Percentiles rank a stretch among this genome's conserved stretches.
These are phyloP conservation scores for Candida insectorum DNA, from an alignment of 805 yeast genomes.

Conservation along the genomic window DNA sequence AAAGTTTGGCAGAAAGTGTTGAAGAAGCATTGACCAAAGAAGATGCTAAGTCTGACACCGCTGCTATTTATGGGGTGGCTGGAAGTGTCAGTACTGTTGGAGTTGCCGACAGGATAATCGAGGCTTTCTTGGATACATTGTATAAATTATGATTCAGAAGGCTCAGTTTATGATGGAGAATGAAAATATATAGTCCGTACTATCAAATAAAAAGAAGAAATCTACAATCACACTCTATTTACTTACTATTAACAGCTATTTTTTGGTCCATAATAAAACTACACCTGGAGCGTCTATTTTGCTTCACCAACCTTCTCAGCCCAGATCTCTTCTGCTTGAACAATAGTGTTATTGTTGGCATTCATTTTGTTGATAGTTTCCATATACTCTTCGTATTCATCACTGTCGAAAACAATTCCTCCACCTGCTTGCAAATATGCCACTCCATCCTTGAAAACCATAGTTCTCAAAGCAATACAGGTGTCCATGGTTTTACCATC, in stretches of 20 bases:
- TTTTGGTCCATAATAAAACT: no score
- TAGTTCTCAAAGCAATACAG: conserved; percentile 94
- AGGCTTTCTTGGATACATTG: conserved; percentile 76
- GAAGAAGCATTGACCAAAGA: conserved; percentile 29
- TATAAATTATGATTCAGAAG: conserved; percentile 49
- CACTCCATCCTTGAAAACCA: conserved; percentile 87
- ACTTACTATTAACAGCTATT: no score
- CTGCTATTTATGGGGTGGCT: conserved; percentile 93
- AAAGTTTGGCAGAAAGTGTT: conserved; percentile 47
- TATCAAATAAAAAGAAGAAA: no score
- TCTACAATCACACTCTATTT: no score
- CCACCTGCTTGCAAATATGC: conserved; percentile 99
- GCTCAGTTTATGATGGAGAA: no score
- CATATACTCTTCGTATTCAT: conserved; percentile 89
- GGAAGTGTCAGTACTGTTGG: conserved; percentile 84
- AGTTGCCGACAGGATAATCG: conserved; percentile 75
- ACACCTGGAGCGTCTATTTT: no score
- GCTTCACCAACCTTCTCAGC: conserved; percentile 23
- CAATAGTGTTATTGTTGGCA: conserved; percentile 86
- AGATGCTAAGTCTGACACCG: conserved; percentile 54
- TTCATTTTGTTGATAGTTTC: conserved; percentile 97
- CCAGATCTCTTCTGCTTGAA: conserved; percentile 88
- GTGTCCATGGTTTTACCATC: conserved; percentile 96
- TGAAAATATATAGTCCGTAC: no score
- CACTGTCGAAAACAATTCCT: conserved; percentile 94